Base-by-base conservation (phyloP, 2,329 filamentous ascomycete genomes). In the Aspergillus tamarii region DNA sequence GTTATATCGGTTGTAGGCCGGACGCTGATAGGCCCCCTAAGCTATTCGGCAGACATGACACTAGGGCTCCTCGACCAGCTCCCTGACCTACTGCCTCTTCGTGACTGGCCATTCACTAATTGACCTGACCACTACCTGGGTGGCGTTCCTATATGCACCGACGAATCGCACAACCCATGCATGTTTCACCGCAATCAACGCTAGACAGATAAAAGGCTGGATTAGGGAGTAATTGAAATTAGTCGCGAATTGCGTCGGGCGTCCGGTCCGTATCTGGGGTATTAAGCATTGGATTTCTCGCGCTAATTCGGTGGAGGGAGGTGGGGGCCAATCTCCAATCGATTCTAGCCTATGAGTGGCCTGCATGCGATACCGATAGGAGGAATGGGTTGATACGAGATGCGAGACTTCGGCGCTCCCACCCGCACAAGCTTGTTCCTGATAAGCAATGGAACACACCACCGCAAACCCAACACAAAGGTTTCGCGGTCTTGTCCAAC, bases 381-480 rank as follows among this genome's bases (percentile, higher is more conserved):
- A 14, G 23, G 16, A n/a, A 50, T 50, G 23, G 26, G 23, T 30
- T 28, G 60, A 41, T 52, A 34, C 36, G 39, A 16, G 54, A 12
- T 21, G 10, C 21, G 11, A 41, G 23, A 21, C 21, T 14, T 23
- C 39, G 54, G 26, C 46, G 8, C 28, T 52, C n/a, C 43, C 55
- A 41, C 30, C 39, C 39, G 41, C 41, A 23, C 63, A 66, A 57
- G 64, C 62, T 66, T 66, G 64, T 64, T 61, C 26, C 57, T 55
- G 62, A 66, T 66, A 66, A 64, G 64, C 61, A 52, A n/a, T 19
- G 48, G 48, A 19, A 3, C 26, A 30, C 26, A n/a, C 48, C 26
- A 52, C 48, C 14, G 14, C 34, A 36, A 36, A 36, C 5, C 34
- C 14, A 16, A 36, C 26, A 19, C 48, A 5, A 32, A n/a, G 1